Base-by-base conservation (phyloP, 148 eudicot genomes). In the Chenopodium quinoa region DNA sequence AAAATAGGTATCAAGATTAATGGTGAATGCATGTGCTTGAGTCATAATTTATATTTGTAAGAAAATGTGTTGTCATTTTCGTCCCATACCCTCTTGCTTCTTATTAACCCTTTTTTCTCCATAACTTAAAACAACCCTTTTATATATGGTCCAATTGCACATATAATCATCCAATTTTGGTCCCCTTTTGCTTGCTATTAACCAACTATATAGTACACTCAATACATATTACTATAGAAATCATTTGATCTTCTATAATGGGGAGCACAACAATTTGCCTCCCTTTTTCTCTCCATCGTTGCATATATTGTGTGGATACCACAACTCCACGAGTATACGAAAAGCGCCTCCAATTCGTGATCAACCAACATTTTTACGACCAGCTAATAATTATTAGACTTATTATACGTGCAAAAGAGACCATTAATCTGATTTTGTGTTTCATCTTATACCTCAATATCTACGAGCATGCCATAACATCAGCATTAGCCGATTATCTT, bases 191-290 rank as follows among this genome's bases (percentile, higher is more conserved):
- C 52, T 60, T n/a, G 44, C 29, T 77, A 77, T 73, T 2, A 11
- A 22, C 16, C 60, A 44, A 58, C 63, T 62, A 52, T 10, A 52
- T 52, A 54, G 29, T 46, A 47, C 76, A n/a, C 76, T 19, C 74
- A 68, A 78, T 5, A 20, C 16, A 48, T 78, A 50, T 65, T 65
- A 48, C 66, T 32, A 48, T 48, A 20, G 20, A 60, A 10, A 73
- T 78, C 31, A 69, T 37, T 34, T 77, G 31, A 65, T 40, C 44
- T 77, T 79, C n/a, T 70, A 46, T 46, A 68, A 47, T 9, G 31
- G 75, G 75, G 64, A 69, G 82, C 65, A 54, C 79, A 56, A 75
- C 77, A 74, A n/a, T 75, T 52, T 29, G 65, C 65, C 78, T 27
- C 65, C 23, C 13, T 25, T 75, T 23, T 75, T 56, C 13, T 75